Evolutionary conservation across 208 protist genomes (phyloP).

Genomic region (Trypanosoma boissoni): DNA sequence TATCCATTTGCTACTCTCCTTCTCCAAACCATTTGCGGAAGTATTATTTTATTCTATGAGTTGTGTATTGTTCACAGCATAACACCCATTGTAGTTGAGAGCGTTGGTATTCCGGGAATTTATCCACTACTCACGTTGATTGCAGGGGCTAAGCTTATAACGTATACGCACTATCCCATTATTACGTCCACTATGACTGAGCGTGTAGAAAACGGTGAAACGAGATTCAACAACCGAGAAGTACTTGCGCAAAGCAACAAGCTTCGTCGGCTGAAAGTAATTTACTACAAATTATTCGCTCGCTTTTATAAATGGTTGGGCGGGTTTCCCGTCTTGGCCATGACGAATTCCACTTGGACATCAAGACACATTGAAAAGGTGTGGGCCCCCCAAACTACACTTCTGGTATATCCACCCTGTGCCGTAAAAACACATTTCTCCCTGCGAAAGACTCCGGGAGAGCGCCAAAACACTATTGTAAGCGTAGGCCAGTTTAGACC

Average conservation of each 20-base stretch:
- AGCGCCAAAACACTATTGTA: constrained; percentile 74
- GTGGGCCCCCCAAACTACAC: constrained; percentile 54
- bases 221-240: constrained; percentile 78
- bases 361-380: constrained; percentile 85
- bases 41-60: constrained; percentile 85
- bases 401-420: constrained; percentile 93
- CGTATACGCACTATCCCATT: constrained; percentile 98
- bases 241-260: constrained; percentile 34
- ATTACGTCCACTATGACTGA: constrained; percentile 88
- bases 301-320: constrained; percentile 89
- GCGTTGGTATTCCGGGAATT: constrained; percentile 94
- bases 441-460: constrained; percentile 25
- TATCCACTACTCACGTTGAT: constrained; percentile 92
- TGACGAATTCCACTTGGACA: constrained; percentile 98
- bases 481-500: constrained; percentile 97
- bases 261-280: constrained; percentile 65
- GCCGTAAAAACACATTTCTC: constrained; percentile 54
- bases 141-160: constrained; percentile 71
- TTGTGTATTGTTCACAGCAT: constrained; percentile 65
- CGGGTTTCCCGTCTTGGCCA: constrained; percentile 63
- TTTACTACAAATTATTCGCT: constrained; percentile 90
- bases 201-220: constrained; percentile 41
- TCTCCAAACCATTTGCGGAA: constrained; percentile 88
- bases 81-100: constrained; percentile 87
- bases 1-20: constrained; percentile 93